Conservation (phyloP, 192 early-diverging fungal species). For the Allomyces macrogynus region DNA sequence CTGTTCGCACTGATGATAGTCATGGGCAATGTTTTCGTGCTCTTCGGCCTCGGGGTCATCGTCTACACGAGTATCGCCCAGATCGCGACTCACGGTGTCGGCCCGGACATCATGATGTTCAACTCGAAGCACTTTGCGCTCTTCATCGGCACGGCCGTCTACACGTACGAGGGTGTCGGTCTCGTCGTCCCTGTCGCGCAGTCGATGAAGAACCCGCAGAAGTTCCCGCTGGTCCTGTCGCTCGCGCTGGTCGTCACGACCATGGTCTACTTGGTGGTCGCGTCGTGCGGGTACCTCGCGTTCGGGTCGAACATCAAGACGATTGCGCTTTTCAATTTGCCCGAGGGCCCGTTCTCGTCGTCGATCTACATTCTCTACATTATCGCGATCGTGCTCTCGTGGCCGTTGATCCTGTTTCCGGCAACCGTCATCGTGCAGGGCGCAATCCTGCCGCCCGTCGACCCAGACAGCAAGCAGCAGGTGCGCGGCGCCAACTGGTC, state of each 20-base stretch:
- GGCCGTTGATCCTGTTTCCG: slow-evolving; percentile 81
- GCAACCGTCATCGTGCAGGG: slow-evolving; percentile 88
- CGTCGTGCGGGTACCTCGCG: slow-evolving; percentile 61
- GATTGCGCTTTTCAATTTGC: slow-evolving; percentile 73
- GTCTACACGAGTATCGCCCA: slow-evolving; percentile 58
- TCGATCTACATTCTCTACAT: slow-evolving; percentile 69
- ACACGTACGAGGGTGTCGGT: slow-evolving; percentile 77
- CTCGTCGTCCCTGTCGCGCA: slow-evolving; percentile 66
- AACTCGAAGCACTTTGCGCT: slow-evolving; percentile 64
- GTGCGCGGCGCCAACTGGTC: slow-evolving; percentile 26
- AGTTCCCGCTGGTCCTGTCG: slow-evolving; percentile 66
- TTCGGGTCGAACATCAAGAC: slow-evolving; percentile 71
- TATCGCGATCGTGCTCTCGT: slow-evolving; percentile 79
- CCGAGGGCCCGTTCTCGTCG: slow-evolving; percentile 38
- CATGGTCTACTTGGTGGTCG: slow-evolving; percentile 56
- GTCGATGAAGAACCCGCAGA: slow-evolving; percentile 76
- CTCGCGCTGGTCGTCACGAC: slow-evolving; percentile 58
- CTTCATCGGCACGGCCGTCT: slow-evolving; percentile 89
- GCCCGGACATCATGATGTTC: slow-evolving; percentile 43
- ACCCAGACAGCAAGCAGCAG: slow-evolving; percentile 25
- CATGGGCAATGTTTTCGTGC: slow-evolving; percentile 81
- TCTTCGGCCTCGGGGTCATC: slow-evolving; percentile 66
- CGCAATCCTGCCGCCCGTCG: slow-evolving; percentile 52
- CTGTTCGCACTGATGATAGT: slow-evolving; percentile 9
- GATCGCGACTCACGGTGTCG: slow-evolving; percentile 40